A percentile compares a stretch with the other conserved stretches of the same genome.
These are phyloP conservation scores for Trifolium repens DNA, from an alignment of 306 rosid species.

Conservation along the genomic window DNA sequence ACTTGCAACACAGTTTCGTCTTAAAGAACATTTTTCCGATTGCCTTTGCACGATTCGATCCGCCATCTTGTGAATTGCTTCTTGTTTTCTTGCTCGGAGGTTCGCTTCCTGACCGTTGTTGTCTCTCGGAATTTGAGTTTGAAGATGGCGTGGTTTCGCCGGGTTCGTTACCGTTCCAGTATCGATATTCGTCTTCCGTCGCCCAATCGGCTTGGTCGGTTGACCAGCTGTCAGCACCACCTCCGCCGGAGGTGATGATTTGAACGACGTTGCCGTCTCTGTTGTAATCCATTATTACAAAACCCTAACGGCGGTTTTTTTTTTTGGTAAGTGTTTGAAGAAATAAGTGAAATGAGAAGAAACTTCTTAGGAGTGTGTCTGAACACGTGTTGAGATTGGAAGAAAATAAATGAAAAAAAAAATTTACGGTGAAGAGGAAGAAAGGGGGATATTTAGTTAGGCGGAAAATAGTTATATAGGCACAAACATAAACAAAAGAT, in stretches of 20 bases:
- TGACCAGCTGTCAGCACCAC: slow-evolving; percentile 68
- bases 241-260: slow-evolving; percentile 57
- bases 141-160: slow-evolving; percentile 65
- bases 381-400: neutral
- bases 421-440: neutral
- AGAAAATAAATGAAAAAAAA: no score
- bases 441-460: no score
- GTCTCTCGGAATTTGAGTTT: slow-evolving; percentile 72
- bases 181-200: slow-evolving; percentile 90
- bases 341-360: neutral
- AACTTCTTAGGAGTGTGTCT: neutral
- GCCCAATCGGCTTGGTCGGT: slow-evolving; percentile 89
- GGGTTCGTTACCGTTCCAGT: slow-evolving; percentile 64
- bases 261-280: slow-evolving; percentile 84
- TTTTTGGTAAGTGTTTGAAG: neutral
- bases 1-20: slow-evolving; percentile 97
- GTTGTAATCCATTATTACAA: slow-evolving; percentile 65
- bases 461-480: no score
- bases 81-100: slow-evolving; percentile 85
- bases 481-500: no score
- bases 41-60: slow-evolving; percentile 60
- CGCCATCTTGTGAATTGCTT: slow-evolving; percentile 64
- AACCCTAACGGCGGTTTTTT: slow-evolving; percentile 37
- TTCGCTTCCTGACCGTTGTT: slow-evolving; percentile 77
- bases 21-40: slow-evolving; percentile 98